Evolutionary conservation across 305 asterid genomes (phyloP), one percentile per base, ranked within the genome.

Genomic region (Fraxinus platypoda): DNA sequence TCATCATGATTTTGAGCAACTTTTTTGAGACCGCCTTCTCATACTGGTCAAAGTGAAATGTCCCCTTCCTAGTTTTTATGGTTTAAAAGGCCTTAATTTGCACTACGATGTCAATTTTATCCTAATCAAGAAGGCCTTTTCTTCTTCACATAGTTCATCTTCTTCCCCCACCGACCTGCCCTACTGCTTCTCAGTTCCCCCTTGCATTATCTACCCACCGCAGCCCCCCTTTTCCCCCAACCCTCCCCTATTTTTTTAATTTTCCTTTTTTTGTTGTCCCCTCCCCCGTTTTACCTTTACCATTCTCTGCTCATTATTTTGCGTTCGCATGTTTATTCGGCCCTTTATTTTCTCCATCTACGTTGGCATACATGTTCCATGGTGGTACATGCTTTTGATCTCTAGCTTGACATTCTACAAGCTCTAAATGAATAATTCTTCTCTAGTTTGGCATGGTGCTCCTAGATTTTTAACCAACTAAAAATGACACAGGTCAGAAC

Each of bases 401-500:
- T 46, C 57, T 46, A 46, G 6, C 57, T 46, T 46, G n/a, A 46
- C 19, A 37, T 37, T 37, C 43, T 37, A 37, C 43, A 37, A 38
- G 46, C 57, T 46, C 19, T 46, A 13, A 46, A 46, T 46, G 19
- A 13, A 46, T 46, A 13, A 46, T 46, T 46, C 19, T 43, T 46
- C 57, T 46, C 57, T 46, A 13, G 57, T 46, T 46, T 17, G 23
- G 62, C 62, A 52, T 52, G 62, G 0, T 52, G 62, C 23, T 52
- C 23, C 62, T 17, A 52, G 8, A 17, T 75, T 37, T 34, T 19
- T 66, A 15, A 77, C n/a, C 43, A 25, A 70, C 64, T 46, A 38
- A 2, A 83, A 68, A 71, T 83, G 30, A 31, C 41, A 59, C 84
- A 94, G 98, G 98, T 94, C 23, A 92, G 87, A 75, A 88, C 82